These are phyloP conservation scores for Cylindrodendrum hubeiense DNA, from an alignment of 2,329 filamentous ascomycete genomes.

Conservation along the genomic window DNA sequence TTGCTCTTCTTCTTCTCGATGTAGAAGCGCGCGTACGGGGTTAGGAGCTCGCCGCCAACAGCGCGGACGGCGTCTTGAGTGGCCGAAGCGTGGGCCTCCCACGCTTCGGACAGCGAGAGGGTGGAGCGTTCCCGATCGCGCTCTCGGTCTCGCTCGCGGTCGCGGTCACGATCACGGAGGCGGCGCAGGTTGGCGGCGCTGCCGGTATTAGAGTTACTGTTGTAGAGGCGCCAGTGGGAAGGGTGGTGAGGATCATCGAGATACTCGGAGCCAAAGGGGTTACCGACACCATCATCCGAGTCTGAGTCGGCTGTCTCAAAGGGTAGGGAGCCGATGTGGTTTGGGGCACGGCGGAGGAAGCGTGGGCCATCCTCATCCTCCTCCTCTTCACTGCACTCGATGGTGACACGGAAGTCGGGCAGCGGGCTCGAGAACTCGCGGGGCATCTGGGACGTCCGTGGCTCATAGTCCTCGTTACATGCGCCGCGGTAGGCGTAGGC, in stretches of 20 bases:
- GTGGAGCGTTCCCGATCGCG: conserved; percentile 28
- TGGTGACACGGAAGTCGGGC: conserved; percentile 67
- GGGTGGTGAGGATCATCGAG: conserved; percentile 42
- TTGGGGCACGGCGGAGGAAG: conserved; percentile 57
- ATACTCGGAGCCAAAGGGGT: conserved; percentile 46
- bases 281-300: conserved; percentile 44
- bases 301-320: conserved; percentile 63
- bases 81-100: conserved; percentile 63
- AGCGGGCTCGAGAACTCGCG: conserved; percentile 63
- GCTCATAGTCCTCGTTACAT: conserved; percentile 57
- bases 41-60: conserved; percentile 71
- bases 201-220: conserved; percentile 27
- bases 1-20: conserved; percentile 86
- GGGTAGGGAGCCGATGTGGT: conserved; percentile 66
- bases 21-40: conserved; percentile 84
- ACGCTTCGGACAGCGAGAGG: conserved; percentile 49
- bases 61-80: conserved; percentile 69
- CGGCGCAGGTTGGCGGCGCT: conserved; percentile 22
- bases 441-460: conserved; percentile 67
- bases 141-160: conserved; percentile 34
- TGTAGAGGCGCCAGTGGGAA: conserved; percentile 41
- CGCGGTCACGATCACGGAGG: conserved; percentile 33
- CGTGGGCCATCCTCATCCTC: conserved; percentile 52
- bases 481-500: conserved; percentile 55
- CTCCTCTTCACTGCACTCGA: conserved; percentile 72